These are phyloP conservation scores for Microbotryomycetes sp. DNA, from an alignment of 1,284 basidiomycete species.

Conservation along the genomic window DNA sequence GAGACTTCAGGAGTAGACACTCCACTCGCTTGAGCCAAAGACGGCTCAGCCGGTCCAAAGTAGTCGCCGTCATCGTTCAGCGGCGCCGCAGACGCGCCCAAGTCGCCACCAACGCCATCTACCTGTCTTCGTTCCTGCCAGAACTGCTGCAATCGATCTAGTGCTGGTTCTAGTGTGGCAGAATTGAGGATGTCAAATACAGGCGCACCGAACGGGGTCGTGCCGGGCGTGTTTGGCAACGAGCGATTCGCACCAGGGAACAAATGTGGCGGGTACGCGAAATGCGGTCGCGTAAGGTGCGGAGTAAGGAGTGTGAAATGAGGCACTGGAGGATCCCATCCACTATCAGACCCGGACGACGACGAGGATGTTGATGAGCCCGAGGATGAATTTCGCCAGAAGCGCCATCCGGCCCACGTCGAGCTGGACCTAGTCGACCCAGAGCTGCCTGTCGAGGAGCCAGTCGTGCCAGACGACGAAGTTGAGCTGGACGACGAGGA, in stretches of 20 bases:
- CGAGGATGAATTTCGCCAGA: slow-evolving; percentile 34
- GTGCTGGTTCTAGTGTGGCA: slow-evolving; percentile 23
- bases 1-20: background rate
- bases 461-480: slow-evolving; percentile 15
- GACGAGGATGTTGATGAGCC: slow-evolving; percentile 24
- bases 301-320: slow-evolving; percentile 34
- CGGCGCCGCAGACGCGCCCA: slow-evolving; percentile 20
- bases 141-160: slow-evolving; percentile 31
- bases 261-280: slow-evolving; percentile 24
- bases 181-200: slow-evolving; percentile 30
- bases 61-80: background rate
- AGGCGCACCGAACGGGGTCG: slow-evolving; percentile 4
- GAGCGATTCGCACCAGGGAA: slow-evolving; percentile 16
- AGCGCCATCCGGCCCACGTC: slow-evolving; percentile 33
- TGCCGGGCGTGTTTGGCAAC: slow-evolving; percentile 2
- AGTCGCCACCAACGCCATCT: slow-evolving; percentile 30
- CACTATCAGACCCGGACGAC: slow-evolving; percentile 17
- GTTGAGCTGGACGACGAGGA: slow-evolving; percentile 16
- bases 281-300: slow-evolving; percentile 17
- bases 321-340: slow-evolving; percentile 31
- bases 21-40: background rate
- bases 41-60: background rate
- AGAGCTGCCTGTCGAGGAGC: slow-evolving; percentile 14
- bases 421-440: slow-evolving; percentile 24
- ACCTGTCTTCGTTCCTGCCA: slow-evolving; percentile 32